These are phyloP conservation scores for Camellia oleifera DNA, from an alignment of 179 eudicot species.

Conservation along the genomic window DNA sequence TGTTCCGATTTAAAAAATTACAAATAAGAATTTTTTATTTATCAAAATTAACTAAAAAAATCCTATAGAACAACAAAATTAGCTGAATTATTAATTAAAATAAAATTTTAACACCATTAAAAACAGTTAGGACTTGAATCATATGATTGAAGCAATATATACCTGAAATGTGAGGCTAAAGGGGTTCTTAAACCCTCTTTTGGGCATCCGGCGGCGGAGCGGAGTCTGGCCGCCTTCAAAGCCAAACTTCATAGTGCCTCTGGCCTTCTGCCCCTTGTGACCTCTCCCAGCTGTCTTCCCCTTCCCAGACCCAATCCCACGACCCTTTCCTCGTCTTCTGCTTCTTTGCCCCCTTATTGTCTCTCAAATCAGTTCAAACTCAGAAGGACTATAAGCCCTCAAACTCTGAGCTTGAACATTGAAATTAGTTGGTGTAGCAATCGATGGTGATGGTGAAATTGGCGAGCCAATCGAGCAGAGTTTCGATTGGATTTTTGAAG, in stretches of 20 bases:
- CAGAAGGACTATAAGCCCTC: conserved; percentile 55
- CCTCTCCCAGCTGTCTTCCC: conserved; percentile 98
- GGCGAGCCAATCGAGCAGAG: conserved; percentile 14
- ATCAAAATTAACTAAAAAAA: no score
- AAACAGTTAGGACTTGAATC: no score
- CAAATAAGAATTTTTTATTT: no score
- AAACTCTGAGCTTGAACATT: background rate
- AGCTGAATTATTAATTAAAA: no score
- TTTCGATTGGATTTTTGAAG: conserved; percentile 19
- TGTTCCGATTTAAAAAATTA: no score
- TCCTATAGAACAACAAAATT: no score
- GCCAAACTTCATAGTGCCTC: conserved; percentile 82
- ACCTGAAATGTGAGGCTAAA: conserved; percentile 88
- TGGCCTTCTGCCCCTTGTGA: conserved; percentile 95
- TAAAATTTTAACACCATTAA: no score
- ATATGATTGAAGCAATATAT: background rate
- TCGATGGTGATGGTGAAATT: background rate
- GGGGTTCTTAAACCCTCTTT: conserved; percentile 87
- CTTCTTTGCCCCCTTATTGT: conserved; percentile 81
- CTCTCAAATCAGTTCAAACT: conserved; percentile 76
- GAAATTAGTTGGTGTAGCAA: background rate
- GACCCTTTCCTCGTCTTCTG: conserved; percentile 91
- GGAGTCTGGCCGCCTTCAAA: conserved; percentile 99
- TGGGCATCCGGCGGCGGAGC: conserved; percentile 70
- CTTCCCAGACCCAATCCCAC: conserved; percentile 96